These are phyloP conservation scores for Entonaema liquescens DNA, from an alignment of 495 filamentous ascomycete species.

Conservation along the genomic window DNA sequence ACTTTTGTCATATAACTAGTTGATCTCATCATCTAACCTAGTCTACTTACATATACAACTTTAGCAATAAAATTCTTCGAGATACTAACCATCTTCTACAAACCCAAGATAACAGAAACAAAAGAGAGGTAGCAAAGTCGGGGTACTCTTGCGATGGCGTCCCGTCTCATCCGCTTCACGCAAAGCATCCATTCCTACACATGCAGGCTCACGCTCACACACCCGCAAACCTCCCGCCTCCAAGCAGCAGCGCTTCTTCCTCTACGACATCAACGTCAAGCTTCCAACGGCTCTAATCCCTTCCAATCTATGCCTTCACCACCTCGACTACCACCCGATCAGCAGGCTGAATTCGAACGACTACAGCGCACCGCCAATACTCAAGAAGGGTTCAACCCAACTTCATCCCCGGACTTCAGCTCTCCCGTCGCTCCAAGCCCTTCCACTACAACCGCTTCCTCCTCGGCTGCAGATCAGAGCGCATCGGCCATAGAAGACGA, in stretches of 20 bases:
- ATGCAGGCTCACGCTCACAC: not conserved
- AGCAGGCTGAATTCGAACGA: slow-evolving; percentile 92
- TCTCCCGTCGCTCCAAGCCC: not conserved
- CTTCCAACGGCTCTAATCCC: slow-evolving; percentile 46
- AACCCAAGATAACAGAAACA: too few species aligned
- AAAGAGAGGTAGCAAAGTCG: not conserved
- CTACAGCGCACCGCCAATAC: slow-evolving; percentile 70
- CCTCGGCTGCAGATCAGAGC: not conserved
- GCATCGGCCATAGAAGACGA: slow-evolving; percentile 12
- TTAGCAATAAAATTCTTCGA: too few species aligned
- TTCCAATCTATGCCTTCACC: slow-evolving; percentile 69
- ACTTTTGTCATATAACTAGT: too few species aligned
- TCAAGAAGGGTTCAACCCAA: slow-evolving; percentile 44
- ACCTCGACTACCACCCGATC: slow-evolving; percentile 82
- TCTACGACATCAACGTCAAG: not conserved
- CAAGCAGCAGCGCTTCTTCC: slow-evolving; percentile 34
- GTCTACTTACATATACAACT: too few species aligned
- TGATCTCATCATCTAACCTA: too few species aligned
- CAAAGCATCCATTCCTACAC: slow-evolving; percentile 6
- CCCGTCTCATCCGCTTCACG: slow-evolving; percentile 19
- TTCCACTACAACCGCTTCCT: not conserved
- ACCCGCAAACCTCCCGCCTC: not conserved
- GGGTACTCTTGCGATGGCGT: slow-evolving; percentile 21
- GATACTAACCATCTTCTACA: too few species aligned
- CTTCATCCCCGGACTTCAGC: slow-evolving; percentile 40